Evolutionary conservation across 768 basidiomycete species (phyloP).

Genomic region (Hypholoma fasciculare): DNA sequence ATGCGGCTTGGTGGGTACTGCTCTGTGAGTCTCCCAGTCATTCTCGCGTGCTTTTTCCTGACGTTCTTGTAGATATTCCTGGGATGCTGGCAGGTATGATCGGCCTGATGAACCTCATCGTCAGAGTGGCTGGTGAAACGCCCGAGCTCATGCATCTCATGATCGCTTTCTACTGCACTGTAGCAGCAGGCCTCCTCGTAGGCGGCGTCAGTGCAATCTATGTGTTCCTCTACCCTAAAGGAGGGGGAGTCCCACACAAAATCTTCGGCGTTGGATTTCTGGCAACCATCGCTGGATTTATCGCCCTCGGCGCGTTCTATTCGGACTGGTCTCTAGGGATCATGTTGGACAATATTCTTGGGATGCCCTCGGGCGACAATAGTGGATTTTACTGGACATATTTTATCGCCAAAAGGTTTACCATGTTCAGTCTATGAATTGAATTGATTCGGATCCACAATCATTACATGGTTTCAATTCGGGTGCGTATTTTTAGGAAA

Average conservation of each 20-base stretch:
- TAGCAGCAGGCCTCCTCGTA: slow-evolving; percentile 22
- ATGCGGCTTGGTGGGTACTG: slow-evolving; percentile 22
- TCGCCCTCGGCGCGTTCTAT: slow-evolving; percentile 26
- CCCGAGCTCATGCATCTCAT: slow-evolving; percentile 19
- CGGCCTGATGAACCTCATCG: slow-evolving; percentile 30
- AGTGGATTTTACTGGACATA: slow-evolving; percentile 29
- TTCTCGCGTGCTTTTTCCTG: neutral
- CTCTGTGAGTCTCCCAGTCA: slow-evolving; percentile 15
- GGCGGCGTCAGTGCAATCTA: slow-evolving; percentile 17
- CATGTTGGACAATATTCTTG: slow-evolving; percentile 27
- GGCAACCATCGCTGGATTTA: slow-evolving; percentile 20
- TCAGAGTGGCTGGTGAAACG: slow-evolving; percentile 16
- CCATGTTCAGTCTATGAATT: slow-evolving; percentile 25
- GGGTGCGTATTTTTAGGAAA: no score
- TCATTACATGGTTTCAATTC: no score
- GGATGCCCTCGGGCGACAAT: slow-evolving; percentile 24
- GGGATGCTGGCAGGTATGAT: slow-evolving; percentile 31
- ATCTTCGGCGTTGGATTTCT: slow-evolving; percentile 21
- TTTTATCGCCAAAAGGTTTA: slow-evolving; percentile 26
- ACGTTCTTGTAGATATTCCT: slow-evolving; percentile 22
- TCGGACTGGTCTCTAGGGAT: slow-evolving; percentile 29
- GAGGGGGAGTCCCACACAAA: slow-evolving; percentile 19
- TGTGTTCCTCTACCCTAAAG: slow-evolving; percentile 13
- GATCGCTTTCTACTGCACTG: slow-evolving; percentile 24
- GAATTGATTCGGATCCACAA: no score